phyloP scores from a whole-genome alignment of 2,329 filamentous ascomycete species.

The Colletotrichum musicola region DNA sequence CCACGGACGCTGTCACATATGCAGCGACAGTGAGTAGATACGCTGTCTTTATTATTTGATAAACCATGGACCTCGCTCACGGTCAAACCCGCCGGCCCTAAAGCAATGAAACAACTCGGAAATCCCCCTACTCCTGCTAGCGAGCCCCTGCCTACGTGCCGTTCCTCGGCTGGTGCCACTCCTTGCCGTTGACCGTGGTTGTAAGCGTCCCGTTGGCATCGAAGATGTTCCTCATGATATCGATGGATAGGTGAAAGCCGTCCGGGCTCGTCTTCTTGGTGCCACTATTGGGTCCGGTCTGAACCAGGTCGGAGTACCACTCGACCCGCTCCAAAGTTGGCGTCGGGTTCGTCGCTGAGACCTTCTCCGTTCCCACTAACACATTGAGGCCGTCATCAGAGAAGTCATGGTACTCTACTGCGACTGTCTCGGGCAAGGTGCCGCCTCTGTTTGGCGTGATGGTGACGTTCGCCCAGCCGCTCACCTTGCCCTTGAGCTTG shows the following conservation, averaged over 20 bases:
- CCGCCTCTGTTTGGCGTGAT: conserved; percentile 27
- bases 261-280: conserved; percentile 54
- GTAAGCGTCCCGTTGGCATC: conserved; percentile 55
- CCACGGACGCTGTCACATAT: background rate
- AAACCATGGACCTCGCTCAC: background rate
- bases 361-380: conserved; percentile 51
- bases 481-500: conserved; percentile 38
- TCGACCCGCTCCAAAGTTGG: conserved; percentile 46
- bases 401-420: conserved; percentile 51
- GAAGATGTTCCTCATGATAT: conserved; percentile 55
- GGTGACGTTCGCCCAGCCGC: conserved; percentile 41
- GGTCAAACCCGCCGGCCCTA: background rate
- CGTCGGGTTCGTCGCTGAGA: conserved; percentile 43
- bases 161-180: conserved; percentile 54
- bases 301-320: conserved; percentile 54
- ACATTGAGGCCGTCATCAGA: conserved; percentile 51
- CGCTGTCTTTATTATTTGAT: too few species aligned
- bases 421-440: conserved; percentile 43
- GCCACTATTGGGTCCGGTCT: conserved; percentile 46
- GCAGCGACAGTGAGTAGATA: background rate
- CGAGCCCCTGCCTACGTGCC: conserved; percentile 42
- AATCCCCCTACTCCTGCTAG: background rate
- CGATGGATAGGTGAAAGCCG: conserved; percentile 55
- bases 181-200: conserved; percentile 51
- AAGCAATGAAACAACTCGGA: background rate